A percentile compares a stretch with the other conserved stretches of the same genome.
These are phyloP conservation scores for Aspergillus thermomutatus DNA, from an alignment of 2,329 filamentous ascomycete genomes.

Conservation along the genomic window DNA sequence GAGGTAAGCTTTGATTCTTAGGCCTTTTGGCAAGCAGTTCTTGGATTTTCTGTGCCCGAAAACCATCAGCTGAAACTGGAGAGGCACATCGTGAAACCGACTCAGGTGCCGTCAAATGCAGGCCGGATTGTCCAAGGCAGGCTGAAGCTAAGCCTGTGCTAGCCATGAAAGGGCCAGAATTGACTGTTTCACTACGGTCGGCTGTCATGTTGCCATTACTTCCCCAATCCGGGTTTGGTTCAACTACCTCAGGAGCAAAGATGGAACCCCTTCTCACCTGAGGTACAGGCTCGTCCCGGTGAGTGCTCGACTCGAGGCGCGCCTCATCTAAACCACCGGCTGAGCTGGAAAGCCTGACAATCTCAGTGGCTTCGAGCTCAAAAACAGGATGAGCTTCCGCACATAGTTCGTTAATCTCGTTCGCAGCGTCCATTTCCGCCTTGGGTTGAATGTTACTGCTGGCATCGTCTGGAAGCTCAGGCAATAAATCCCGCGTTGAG, in stretches of 20 bases:
- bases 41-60: constrained; percentile 33
- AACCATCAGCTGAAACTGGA: constrained; percentile 18
- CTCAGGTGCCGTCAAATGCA: constrained; percentile 3
- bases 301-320: neutral
- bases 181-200: neutral
- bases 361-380: constrained; percentile 39
- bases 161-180: constrained; percentile 4
- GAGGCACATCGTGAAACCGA: constrained; percentile 16
- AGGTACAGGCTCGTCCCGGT: constrained; percentile 31
- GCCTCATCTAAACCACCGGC: neutral
- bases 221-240: constrained; percentile 16
- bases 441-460: constrained; percentile 25
- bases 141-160: too few species aligned
- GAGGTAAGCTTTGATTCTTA: constrained; percentile 26
- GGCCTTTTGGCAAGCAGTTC: constrained; percentile 39
- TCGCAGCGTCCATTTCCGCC: constrained; percentile 27
- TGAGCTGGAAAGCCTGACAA: constrained; percentile 4
- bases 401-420: constrained; percentile 35
- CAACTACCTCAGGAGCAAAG: constrained; percentile 47
- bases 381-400: constrained; percentile 27
- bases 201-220: neutral
- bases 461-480: constrained; percentile 31
- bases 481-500: constrained; percentile 23
- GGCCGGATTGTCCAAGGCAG: neutral
- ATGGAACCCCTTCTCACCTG: constrained; percentile 39